Evolutionary conservation across 768 basidiomycete genomes (phyloP), one percentile per base, ranked within the genome.

Genomic region (Boletellus sp.): DNA sequence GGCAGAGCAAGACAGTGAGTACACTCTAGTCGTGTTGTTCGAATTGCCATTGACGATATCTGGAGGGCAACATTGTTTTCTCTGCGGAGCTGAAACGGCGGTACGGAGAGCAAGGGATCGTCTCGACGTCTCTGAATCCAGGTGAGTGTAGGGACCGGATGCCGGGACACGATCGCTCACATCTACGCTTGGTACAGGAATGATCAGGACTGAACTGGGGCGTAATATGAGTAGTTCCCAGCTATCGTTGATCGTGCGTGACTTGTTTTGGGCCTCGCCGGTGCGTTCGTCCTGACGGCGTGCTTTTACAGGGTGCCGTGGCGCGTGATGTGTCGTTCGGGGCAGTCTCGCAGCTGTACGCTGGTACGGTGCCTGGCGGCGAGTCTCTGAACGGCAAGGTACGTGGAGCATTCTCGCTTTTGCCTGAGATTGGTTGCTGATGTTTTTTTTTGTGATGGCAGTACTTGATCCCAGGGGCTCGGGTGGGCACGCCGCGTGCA

Each of bases 391-490:
- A 72, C 31, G 79, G 80, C 23, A 74, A 79, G 68, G 79, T 77
- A 37, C 6, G 51, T 31, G n/a, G 16, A 8, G 19, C 5, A 9
- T 22, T 24, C 23, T 5, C 3, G 0, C 11, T n/a, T n/a, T n/a
- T 17, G 28, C 28, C 7, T 28, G 7, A 10, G 28, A 28, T 28
- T 28, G 28, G 11, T 28, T 11, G 28, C n/a, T 48, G 6, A 26
- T 42, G 38, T 45, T 19, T n/a, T n/a, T n/a, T n/a, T 42, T 11
- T 19, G 9, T 16, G 4, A 3, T 37, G 10, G 28, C 34, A 78
- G 73, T 79, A 72, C 50, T 67, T 79, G 26, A 62, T 75, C 38
- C 78, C 78, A 0, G 78, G 76, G 76, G 76, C 72, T n/a, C 65
- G 73, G n/a, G n/a, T 71, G 2, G 77, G 75, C 3, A 41, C 10